These are phyloP conservation scores for Piper betle DNA, from an alignment of 164 flowering plant species.

Conservation along the genomic window DNA sequence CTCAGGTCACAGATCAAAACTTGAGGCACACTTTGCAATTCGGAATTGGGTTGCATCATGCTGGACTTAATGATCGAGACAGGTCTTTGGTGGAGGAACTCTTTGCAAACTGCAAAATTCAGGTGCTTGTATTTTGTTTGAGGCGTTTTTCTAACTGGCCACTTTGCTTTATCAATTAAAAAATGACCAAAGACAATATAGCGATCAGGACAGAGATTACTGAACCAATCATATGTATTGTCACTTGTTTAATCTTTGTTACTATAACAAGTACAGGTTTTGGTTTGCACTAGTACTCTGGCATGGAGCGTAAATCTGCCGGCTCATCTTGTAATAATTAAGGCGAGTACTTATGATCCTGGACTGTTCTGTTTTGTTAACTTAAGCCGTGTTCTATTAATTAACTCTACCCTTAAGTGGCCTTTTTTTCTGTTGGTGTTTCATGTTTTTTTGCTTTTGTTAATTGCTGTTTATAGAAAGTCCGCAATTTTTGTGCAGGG, in stretches of 20 bases:
- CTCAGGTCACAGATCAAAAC: constrained; percentile 87
- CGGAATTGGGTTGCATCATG: constrained; percentile 98
- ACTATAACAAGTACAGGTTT: constrained; percentile 30
- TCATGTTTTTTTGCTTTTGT: neutral
- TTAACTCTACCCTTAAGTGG: neutral
- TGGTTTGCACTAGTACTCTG: constrained; percentile 93
- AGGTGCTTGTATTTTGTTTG: constrained; percentile 26
- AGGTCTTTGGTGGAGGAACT: constrained; percentile 93
- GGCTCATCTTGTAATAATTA: constrained; percentile 92
- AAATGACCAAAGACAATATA: neutral
- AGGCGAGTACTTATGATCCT: constrained; percentile 30
- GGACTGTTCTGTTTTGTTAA: neutral
- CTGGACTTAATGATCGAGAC: constrained; percentile 88
- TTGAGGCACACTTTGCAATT: constrained; percentile 88
- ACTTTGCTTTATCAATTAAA: neutral
- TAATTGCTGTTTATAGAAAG: neutral
- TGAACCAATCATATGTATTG: neutral
- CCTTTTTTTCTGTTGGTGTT: neutral
- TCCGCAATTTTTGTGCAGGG: constrained; percentile 35
- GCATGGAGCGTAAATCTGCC: constrained; percentile 99
- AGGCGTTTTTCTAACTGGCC: neutral
- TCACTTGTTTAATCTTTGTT: constrained; percentile 2
- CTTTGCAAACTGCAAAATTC: constrained; percentile 87
- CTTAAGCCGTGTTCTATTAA: too few species aligned
- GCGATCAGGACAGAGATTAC: neutral